Percentiles rank a stretch among this genome's conserved stretches.
These are phyloP conservation scores for Ascobolus immersus DNA, from an alignment of 495 filamentous ascomycete genomes.

Conservation along the genomic window DNA sequence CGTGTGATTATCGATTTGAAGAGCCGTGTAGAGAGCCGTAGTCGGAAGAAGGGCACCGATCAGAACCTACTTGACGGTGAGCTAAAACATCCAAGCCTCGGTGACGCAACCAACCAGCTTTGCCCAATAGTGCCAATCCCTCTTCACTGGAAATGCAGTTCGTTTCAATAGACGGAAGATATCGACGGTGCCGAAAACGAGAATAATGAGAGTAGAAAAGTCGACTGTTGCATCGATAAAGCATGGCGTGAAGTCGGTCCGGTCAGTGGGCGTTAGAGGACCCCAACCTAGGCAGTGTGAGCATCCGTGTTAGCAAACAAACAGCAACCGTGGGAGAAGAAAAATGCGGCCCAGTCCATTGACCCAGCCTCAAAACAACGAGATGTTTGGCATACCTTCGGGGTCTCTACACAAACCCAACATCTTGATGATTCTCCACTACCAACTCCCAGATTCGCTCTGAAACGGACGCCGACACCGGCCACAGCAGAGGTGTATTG, in stretches of 20 bases:
- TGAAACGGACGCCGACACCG: too few relatives aligned
- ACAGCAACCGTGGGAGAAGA: too few relatives aligned
- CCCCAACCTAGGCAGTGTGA: slow-evolving; percentile 96
- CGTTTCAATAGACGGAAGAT: slow-evolving; percentile 42
- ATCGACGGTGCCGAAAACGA: slow-evolving; percentile 49
- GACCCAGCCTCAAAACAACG: too few relatives aligned
- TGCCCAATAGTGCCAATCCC: slow-evolving; percentile 86
- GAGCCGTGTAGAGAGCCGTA: slow-evolving; percentile 46
- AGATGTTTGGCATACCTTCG: too few relatives aligned
- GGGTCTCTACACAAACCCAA: too few relatives aligned
- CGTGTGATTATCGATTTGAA: slow-evolving; percentile 42
- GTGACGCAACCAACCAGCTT: slow-evolving; percentile 41
- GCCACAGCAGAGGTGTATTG: too few relatives aligned
- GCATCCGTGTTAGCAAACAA: too few relatives aligned
- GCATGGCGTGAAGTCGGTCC: slow-evolving; percentile 89
- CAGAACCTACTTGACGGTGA: slow-evolving; percentile 29
- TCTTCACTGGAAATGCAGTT: slow-evolving; percentile 38
- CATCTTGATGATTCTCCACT: too few relatives aligned
- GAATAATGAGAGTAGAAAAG: slow-evolving; percentile 46
- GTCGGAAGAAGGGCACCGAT: slow-evolving; percentile 40
- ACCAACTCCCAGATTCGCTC: too few relatives aligned
- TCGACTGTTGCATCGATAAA: slow-evolving; percentile 74
- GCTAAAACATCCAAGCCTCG: slow-evolving; percentile 3
- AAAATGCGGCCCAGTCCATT: too few relatives aligned
- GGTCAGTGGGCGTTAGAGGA: slow-evolving; percentile 43